Percentiles rank a stretch among this genome's conserved stretches.
Conservation (phyloP, 2,329 filamentous ascomycete genomes). For the Pseudophaeomoniella oleicola region DNA sequence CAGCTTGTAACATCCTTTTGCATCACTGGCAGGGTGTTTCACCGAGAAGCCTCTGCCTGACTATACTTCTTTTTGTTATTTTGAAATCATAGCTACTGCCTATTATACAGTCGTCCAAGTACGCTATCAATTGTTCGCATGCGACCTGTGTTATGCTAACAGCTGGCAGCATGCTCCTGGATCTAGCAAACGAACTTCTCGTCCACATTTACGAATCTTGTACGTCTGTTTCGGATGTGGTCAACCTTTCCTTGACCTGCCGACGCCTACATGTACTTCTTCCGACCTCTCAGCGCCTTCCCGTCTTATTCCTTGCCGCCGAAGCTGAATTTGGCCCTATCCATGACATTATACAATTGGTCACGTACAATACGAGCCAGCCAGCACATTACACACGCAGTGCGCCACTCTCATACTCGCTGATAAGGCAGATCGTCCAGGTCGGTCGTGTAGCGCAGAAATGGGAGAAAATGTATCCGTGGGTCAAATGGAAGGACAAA, state of each 20-base stretch:
- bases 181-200: slow-evolving; percentile 43
- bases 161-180: slow-evolving; percentile 32
- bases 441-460: slow-evolving; percentile 40
- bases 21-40: slow-evolving; percentile 11
- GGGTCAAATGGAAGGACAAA: slow-evolving; percentile 46
- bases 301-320: slow-evolving; percentile 37
- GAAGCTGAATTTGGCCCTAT: slow-evolving; percentile 44
- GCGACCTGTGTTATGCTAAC: slow-evolving; percentile 1
- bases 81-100: too few species aligned
- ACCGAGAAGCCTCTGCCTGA: slow-evolving; percentile 3
- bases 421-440: slow-evolving; percentile 40
- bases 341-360: slow-evolving; percentile 41
- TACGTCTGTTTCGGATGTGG: slow-evolving; percentile 35
- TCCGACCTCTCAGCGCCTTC: slow-evolving; percentile 36
- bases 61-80: not conserved
- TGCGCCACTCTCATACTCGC: slow-evolving; percentile 37
- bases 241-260: slow-evolving; percentile 39
- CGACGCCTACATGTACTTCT: slow-evolving; percentile 39
- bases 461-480: slow-evolving; percentile 47
- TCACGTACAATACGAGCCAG: slow-evolving; percentile 47
- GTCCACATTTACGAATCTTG: slow-evolving; percentile 41
- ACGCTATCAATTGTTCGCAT: not conserved
- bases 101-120: slow-evolving; percentile 1
- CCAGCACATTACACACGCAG: slow-evolving; percentile 38
- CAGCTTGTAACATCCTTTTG: slow-evolving; percentile 23